These are phyloP conservation scores for Trichoderma citrinoviride DNA, from an alignment of 2,329 filamentous ascomycete species.

Conservation along the genomic window DNA sequence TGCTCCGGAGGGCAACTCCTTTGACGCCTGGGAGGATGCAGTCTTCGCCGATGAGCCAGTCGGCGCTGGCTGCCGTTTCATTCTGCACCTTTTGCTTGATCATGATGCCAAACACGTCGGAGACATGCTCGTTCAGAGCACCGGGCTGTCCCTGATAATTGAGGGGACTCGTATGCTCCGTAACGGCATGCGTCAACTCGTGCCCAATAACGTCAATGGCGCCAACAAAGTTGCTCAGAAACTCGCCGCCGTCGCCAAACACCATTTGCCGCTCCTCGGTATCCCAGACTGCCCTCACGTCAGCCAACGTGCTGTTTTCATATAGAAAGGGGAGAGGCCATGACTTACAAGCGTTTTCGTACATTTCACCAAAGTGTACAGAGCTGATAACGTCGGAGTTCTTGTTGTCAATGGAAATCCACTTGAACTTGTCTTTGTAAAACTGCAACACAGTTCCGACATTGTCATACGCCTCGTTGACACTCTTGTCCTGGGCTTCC, in stretches of 20 bases:
- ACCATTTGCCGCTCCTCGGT: constrained; percentile 50
- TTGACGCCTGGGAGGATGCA: constrained; percentile 51
- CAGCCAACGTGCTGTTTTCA: not conserved
- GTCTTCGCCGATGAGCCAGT: constrained; percentile 56
- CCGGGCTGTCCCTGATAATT: constrained; percentile 52
- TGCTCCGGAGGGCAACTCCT: constrained; percentile 51
- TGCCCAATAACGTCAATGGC: constrained; percentile 57
- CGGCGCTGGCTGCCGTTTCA: constrained; percentile 44
- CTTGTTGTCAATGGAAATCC: constrained; percentile 52
- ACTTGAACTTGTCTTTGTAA: constrained; percentile 49
- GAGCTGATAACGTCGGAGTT: constrained; percentile 49
- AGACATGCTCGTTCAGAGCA: constrained; percentile 56
- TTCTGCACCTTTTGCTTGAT: constrained; percentile 52
- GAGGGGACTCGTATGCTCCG: constrained; percentile 49
- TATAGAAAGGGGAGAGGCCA: not conserved
- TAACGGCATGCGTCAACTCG: constrained; percentile 56
- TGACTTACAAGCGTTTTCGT: constrained; percentile 51
- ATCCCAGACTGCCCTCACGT: constrained; percentile 45
- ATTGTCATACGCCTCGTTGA: constrained; percentile 51
- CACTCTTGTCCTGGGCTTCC: constrained; percentile 40
- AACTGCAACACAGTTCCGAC: constrained; percentile 49
- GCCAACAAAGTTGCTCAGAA: constrained; percentile 51
- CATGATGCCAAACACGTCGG: constrained; percentile 58
- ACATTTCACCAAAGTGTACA: constrained; percentile 51
- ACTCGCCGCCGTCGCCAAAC: constrained; percentile 54